Evolutionary conservation across 352 stramenopile genomes (phyloP), one percentile per base, ranked within the genome.

Genomic region (Globisporangium recalcitrans): DNA sequence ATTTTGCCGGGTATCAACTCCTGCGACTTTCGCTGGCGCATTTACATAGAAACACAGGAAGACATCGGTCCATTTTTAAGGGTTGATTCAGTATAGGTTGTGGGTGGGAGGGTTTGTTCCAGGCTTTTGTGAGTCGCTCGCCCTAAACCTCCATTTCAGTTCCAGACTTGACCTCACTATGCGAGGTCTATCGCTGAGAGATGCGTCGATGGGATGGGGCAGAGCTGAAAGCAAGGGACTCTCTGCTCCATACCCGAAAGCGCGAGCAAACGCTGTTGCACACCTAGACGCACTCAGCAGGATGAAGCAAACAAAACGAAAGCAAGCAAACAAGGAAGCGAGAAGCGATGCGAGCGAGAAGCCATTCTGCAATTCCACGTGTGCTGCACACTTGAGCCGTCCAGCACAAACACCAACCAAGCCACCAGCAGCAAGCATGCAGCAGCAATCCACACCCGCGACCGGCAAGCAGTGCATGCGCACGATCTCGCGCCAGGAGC

Each of bases 401-500:
- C 21, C 38, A 46, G 11, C 34, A 40, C 32, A 8, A 38, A 10
- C 32, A 38, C 32, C 32, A 38, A 10, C 22, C 27, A 48, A 44
- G 1, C 10, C 48, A 56, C 8, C 21, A 27, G 21, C 26, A 62
- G 38, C 26, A 24, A 31, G 16, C 1, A 65, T 51, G 21, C 52
- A 60, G 51, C 38, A 65, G 14, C 11, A 21, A 40, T n/a, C 60
- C 13, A 52, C 60, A 21, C 10, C 47, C 26, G 11, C 49, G 1
- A 34, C 29, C 38, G 56, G 51, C 51, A 65, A 60, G 40, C 27
- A 11, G 24, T 27, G n/a, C 29, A 54, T 42, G 29, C 60, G 60
- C 52, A 66, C 60, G 40, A 66, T 66, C 52, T 66, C 60, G 16
- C 60, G 60, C 29, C 60, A 60, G 31, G 60, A 66, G 52, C 52